Conservation (phyloP, 2,329 filamentous ascomycete species). For the Colletotrichum theobromicola region DNA sequence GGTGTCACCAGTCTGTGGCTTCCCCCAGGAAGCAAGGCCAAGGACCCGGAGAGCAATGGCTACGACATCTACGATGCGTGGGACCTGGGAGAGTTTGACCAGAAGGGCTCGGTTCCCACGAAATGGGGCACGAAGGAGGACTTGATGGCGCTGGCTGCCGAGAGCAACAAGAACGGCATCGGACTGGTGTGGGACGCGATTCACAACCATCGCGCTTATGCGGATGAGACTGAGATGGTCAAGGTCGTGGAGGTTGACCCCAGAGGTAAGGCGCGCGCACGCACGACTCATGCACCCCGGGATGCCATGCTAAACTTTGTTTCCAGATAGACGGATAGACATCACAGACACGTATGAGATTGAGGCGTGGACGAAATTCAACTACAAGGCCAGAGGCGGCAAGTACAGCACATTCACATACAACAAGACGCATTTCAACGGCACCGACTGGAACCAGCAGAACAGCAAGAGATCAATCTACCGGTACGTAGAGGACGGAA, state of each 20-base stretch:
- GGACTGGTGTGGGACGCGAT: slow-evolving; percentile 16
- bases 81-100: slow-evolving; percentile 18
- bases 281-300: not conserved
- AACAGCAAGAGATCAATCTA: slow-evolving; percentile 16
- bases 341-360: slow-evolving; percentile 15
- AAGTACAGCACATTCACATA: slow-evolving; percentile 19
- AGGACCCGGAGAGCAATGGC: slow-evolving; percentile 15
- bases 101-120: slow-evolving; percentile 15
- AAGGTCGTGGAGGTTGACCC: slow-evolving; percentile 14
- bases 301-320: not conserved
- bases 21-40: slow-evolving; percentile 17
- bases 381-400: slow-evolving; percentile 9
- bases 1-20: slow-evolving; percentile 13
- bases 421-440: slow-evolving; percentile 20
- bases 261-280: not conserved
- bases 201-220: slow-evolving; percentile 20
- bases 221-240: slow-evolving; percentile 14
- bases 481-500: slow-evolving; percentile 13
- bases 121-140: slow-evolving; percentile 20
- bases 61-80: slow-evolving; percentile 20
- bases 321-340: slow-evolving; percentile 11
- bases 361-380: slow-evolving; percentile 15
- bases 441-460: slow-evolving; percentile 18
- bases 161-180: slow-evolving; percentile 2
- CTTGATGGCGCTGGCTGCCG: not conserved